Percentiles rank a stretch among this genome's conserved stretches.
phyloP scores from a whole-genome alignment of 441 rosid genomes.

The Raphanus hybrid region DNA sequence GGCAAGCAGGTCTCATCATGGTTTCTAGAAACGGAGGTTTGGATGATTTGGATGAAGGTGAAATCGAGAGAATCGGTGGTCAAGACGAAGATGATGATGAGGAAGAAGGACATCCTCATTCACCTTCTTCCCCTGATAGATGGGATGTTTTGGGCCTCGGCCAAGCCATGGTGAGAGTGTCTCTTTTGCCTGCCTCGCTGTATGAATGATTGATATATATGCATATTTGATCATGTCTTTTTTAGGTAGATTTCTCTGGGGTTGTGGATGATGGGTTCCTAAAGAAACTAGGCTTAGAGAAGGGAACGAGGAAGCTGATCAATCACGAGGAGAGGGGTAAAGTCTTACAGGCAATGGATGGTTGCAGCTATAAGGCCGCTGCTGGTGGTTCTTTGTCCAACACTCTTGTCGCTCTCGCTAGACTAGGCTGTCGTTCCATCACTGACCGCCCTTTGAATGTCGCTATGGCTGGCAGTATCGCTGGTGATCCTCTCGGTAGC shows the following conservation, averaged over 20 bases:
- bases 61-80: constrained; percentile 42
- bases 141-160: constrained; percentile 97
- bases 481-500: constrained; percentile 88
- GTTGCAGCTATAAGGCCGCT: constrained; percentile 97
- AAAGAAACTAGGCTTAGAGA: constrained; percentile 69
- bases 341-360: constrained; percentile 95
- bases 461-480: constrained; percentile 95
- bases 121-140: constrained; percentile 67
- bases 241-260: constrained; percentile 93
- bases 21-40: constrained; percentile 39
- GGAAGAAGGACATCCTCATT: constrained; percentile 36
- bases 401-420: constrained; percentile 85
- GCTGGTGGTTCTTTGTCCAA: constrained; percentile 99
- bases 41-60: constrained; percentile 44
- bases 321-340: constrained; percentile 96
- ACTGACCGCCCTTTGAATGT: constrained; percentile 71
- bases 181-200: neutral
- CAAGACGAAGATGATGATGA: constrained; percentile 57
- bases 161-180: constrained; percentile 81
- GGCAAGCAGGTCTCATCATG: constrained; percentile 22
- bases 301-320: constrained; percentile 88
- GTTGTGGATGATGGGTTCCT: constrained; percentile 79
- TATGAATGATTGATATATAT: too few relatives aligned
- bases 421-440: constrained; percentile 68
- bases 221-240: neutral